phyloP scores from a whole-genome alignment of 2,329 filamentous ascomycete species.

The Zasmidium cellare region DNA sequence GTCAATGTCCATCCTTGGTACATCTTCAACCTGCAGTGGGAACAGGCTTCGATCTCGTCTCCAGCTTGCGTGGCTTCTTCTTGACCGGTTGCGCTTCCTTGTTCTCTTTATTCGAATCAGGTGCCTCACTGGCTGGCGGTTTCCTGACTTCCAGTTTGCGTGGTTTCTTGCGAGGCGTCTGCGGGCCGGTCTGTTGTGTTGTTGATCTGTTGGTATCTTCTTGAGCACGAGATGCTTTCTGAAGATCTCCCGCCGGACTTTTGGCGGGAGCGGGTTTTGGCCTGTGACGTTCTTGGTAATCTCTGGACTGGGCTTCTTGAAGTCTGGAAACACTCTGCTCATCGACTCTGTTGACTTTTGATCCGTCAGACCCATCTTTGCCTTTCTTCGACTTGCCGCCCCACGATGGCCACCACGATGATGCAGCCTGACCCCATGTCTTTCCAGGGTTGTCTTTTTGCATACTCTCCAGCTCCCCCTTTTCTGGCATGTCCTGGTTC shows the following conservation, averaged over 20 bases:
- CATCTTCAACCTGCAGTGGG: not conserved
- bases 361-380: not conserved
- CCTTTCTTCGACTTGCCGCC: not conserved
- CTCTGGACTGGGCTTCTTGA: not conserved
- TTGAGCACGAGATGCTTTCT: not conserved
- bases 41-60: conserved; percentile 4
- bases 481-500: conserved; percentile 28
- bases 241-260: not conserved
- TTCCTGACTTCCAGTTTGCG: conserved; percentile 18
- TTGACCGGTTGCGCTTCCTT: not conserved
- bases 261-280: not conserved
- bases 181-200: not conserved
- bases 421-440: not conserved
- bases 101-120: not conserved
- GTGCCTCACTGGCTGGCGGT: conserved; percentile 1
- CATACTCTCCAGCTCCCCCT: conserved; percentile 17
- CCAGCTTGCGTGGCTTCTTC: conserved; percentile 17
- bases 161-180: conserved; percentile 15
- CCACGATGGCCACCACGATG: not conserved
- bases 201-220: not conserved
- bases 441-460: not conserved
- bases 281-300: not conserved
- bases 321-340: not conserved
- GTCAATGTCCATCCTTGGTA: not conserved
- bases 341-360: not conserved